Conservation (phyloP, 2,329 filamentous ascomycete species). For the Calonectria ilicicola region DNA sequence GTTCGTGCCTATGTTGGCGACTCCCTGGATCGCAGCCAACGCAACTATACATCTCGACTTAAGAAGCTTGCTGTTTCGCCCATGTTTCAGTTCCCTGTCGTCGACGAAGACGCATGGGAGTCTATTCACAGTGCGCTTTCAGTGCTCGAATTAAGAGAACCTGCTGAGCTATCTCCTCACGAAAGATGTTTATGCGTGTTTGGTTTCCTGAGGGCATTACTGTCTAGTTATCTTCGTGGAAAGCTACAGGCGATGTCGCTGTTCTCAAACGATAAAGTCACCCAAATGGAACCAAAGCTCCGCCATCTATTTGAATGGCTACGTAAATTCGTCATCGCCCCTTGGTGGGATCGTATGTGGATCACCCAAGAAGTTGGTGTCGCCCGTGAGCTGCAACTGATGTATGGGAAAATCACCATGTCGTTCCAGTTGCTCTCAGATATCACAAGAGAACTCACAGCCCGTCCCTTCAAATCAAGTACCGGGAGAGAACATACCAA, state of each 20-base stretch:
- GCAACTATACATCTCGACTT: conserved; percentile 15
- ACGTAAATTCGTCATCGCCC: conserved; percentile 28
- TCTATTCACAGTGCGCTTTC: conserved; percentile 11
- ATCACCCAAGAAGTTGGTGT: conserved; percentile 36
- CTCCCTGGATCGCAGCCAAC: conserved; percentile 14
- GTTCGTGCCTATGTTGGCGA: conserved; percentile 33
- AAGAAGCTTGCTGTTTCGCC: conserved; percentile 15
- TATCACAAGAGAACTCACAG: neutral
- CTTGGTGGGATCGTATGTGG: conserved; percentile 40
- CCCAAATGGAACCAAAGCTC: conserved; percentile 24
- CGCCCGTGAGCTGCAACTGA: conserved; percentile 27
- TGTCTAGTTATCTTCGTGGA: neutral
- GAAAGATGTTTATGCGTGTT: conserved; percentile 28
- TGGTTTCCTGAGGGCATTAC: conserved; percentile 24
- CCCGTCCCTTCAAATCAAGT: neutral
- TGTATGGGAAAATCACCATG: conserved; percentile 28
- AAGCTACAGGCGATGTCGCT: conserved; percentile 16
- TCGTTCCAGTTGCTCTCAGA: conserved; percentile 19
- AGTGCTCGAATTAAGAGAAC: conserved; percentile 7
- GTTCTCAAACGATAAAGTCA: neutral
- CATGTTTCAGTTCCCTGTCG: conserved; percentile 19
- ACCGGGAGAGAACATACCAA: conserved; percentile 22
- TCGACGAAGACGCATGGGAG: conserved; percentile 11
- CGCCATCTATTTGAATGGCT: conserved; percentile 34
- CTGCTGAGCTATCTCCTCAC: conserved; percentile 9